Percentiles rank a stretch among this genome's conserved stretches.
These are phyloP conservation scores for Pinus tabuliformis DNA, from an alignment of 75 land plant species.

Conservation along the genomic window DNA sequence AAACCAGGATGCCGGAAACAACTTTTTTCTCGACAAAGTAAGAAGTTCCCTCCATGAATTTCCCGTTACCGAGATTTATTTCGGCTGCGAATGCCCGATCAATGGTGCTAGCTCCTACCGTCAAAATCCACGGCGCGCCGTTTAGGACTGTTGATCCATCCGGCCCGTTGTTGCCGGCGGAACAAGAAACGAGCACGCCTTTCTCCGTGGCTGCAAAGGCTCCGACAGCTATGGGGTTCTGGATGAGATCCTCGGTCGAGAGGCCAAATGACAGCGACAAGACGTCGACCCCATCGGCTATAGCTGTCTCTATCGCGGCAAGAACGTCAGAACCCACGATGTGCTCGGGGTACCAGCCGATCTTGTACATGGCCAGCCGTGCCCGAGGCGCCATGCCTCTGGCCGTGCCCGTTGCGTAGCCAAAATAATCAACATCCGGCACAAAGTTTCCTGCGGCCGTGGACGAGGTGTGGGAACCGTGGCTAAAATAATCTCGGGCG, in stretches of 20 bases:
- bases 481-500: no score
- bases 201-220: background rate
- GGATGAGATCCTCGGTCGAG: background rate
- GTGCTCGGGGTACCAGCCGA: constrained; percentile 12
- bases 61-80: no score
- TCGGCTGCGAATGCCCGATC: background rate
- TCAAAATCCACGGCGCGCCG: background rate
- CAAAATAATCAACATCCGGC: no score
- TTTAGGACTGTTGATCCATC: background rate
- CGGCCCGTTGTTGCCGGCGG: background rate
- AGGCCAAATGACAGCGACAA: background rate
- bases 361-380: no score
- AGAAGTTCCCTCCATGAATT: no score
- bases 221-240: no score
- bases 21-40: no score
- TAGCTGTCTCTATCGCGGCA: constrained; percentile 36
- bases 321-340: constrained; percentile 42
- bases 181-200: background rate
- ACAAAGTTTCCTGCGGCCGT: no score
- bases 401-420: no score
- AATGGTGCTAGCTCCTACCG: background rate
- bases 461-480: no score
- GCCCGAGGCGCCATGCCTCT: no score
- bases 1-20: no score
- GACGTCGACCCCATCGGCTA: constrained; percentile 38